phyloP scores from a whole-genome alignment of 306 rosid species.

The Hylodesmum podocarpum region DNA sequence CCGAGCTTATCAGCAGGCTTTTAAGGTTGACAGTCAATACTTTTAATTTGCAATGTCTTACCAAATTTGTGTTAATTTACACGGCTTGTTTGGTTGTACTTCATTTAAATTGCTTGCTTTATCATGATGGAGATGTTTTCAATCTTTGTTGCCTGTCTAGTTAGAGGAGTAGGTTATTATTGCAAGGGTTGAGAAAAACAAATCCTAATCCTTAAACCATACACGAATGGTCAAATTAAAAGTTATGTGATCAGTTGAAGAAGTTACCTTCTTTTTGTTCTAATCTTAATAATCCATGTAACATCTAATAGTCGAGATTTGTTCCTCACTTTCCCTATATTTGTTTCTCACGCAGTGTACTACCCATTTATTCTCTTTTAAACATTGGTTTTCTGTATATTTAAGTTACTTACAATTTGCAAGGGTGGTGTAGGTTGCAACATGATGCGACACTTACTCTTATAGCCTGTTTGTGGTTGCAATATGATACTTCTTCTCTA shows the following conservation, averaged over 20 bases:
- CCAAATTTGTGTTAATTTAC: background rate
- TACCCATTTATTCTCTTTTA: background rate
- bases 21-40: conserved; percentile 57
- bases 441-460: background rate
- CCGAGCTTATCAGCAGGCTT: conserved; percentile 87
- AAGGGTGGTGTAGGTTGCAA: conserved; percentile 13
- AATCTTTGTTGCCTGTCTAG: background rate
- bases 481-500: background rate
- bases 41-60: background rate
- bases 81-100: conserved; percentile 1
- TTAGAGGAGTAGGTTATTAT: background rate
- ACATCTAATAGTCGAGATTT: background rate
- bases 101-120: background rate
- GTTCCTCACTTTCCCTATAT: background rate
- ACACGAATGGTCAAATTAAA: background rate
- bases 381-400: background rate
- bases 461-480: background rate
- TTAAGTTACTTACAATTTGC: background rate
- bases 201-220: no score
- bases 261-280: background rate
- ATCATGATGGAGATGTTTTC: background rate
- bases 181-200: background rate
- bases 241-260: background rate
- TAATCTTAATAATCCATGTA: background rate
- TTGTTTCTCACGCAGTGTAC: background rate